Conservation (phyloP, 2,329 filamentous ascomycete species). For the Fusarium aywerte region DNA sequence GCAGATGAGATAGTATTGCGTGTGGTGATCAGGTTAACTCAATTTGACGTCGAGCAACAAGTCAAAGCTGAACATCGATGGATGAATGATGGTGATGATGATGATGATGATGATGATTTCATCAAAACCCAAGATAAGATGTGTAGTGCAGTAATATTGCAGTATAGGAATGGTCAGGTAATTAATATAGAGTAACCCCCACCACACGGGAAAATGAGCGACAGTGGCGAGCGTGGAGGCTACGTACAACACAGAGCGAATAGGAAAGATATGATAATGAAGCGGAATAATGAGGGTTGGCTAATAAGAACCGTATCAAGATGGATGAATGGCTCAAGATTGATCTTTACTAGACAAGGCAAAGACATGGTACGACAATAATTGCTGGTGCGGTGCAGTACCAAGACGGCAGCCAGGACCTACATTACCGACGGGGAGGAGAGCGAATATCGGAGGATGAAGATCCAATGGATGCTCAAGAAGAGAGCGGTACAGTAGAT, state of each 20-base stretch:
- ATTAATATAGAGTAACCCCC: constrained; percentile 21
- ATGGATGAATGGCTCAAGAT: constrained; percentile 28
- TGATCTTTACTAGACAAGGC: constrained; percentile 35
- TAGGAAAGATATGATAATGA: constrained; percentile 38
- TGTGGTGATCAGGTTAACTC: constrained; percentile 20
- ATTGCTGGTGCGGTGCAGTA: background rate
- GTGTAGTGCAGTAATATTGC: background rate
- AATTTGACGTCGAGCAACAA: constrained; percentile 10
- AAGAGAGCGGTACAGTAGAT: constrained; percentile 19
- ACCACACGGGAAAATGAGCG: constrained; percentile 15
- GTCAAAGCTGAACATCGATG: constrained; percentile 15
- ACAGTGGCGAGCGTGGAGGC: constrained; percentile 35
- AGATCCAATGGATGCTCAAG: constrained; percentile 11
- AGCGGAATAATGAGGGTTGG: constrained; percentile 39
- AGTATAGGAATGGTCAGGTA: background rate
- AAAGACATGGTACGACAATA: constrained; percentile 10
- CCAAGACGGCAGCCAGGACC: constrained; percentile 24
- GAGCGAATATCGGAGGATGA: constrained; percentile 37
- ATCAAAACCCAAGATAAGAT: constrained; percentile 37
- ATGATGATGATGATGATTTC: constrained; percentile 37
- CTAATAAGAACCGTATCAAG: constrained; percentile 40
- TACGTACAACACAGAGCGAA: constrained; percentile 24
- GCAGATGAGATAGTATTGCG: background rate
- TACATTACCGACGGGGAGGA: constrained; percentile 19
- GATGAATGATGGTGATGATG: constrained; percentile 38